Conservation (phyloP, 2,329 filamentous ascomycete species). For the Nigrospora oryzae region DNA sequence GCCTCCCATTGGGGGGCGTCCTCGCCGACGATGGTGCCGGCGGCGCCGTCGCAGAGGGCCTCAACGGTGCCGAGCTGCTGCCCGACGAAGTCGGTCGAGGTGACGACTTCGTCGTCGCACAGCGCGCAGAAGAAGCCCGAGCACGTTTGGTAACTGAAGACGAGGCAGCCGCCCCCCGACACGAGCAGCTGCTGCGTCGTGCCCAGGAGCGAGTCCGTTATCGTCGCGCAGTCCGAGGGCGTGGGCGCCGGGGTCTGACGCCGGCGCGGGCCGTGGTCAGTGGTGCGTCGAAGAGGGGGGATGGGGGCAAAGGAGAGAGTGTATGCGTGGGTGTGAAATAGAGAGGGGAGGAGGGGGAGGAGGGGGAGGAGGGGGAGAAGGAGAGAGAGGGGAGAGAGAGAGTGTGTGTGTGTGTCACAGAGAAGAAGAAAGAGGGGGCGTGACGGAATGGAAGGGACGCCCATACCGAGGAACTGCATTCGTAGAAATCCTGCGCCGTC, state of each 20-base stretch:
- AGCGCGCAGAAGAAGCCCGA: constrained; percentile 28
- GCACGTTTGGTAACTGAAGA: constrained; percentile 24
- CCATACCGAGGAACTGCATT: constrained; percentile 23
- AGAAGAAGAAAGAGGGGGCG: background rate
- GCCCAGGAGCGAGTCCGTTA: constrained; percentile 20
- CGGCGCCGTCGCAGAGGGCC: constrained; percentile 22
- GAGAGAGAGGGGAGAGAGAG: background rate
- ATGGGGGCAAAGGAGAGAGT: background rate
- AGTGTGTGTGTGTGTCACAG: background rate
- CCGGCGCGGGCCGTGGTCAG: background rate
- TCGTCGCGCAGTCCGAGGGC: constrained; percentile 20
- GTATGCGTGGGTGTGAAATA: background rate
- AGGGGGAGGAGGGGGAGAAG: background rate
- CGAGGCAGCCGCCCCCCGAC: constrained; percentile 20
- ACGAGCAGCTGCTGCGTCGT: constrained; percentile 19
- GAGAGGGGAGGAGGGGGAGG: no score
- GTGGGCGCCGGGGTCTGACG: constrained; percentile 18
- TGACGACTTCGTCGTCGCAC: constrained; percentile 18
- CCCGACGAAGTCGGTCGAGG: constrained; percentile 24
- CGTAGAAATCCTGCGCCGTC: constrained; percentile 21
- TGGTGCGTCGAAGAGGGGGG: background rate
- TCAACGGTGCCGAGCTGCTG: constrained; percentile 22
- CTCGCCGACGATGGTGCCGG: constrained; percentile 24
- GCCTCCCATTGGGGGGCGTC: constrained; percentile 25
- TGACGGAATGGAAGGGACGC: background rate